Base-by-base conservation (phyloP, 768 basidiomycete genomes). In the Rhizopogon vinicolor region DNA sequence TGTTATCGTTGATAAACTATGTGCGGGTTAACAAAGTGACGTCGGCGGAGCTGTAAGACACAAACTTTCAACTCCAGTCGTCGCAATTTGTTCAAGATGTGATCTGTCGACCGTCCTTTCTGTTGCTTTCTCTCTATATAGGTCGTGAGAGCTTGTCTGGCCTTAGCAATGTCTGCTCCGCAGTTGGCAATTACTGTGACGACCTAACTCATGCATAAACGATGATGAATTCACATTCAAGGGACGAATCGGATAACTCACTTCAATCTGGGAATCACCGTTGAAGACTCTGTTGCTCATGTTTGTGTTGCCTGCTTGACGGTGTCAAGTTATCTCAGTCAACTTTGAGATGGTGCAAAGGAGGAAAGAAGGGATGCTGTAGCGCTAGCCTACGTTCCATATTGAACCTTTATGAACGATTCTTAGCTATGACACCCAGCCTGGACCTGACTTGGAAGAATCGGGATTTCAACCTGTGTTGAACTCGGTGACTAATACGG, bases 161-260 rank as follows among this genome's bases (percentile, higher is more conserved):
- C 68, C 41, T 12, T 62, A 41, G 57, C 60, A 6, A 60, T 66
- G 53, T 70, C 70, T 33, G 58, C 57, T 7, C 68, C 68, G 45
- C 68, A 70, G 18, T 72, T 72, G 1, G 68, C 68, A n/a, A 70
- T 57, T 28, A 70, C 68, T 7, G 68, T 13, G 49, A 71, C 63
- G 54, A 69, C 68, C 68, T 69, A 39, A 60, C 28, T 7, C 8
- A 41, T 22, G 51, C 16, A 19, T 16, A n/a, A 33, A 25, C 12
- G n/a, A 50, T 22, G 10, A 51, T 12, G 8, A 5, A 2, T 40
- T 9, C 22, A 22, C 49, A 10, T 25, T 5, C 4, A 1, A 5
- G 16, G 54, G 46, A 31, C 39, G 25, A 25, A 25, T 25, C 14
- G 19, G 18, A 19, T 10, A 31, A 33, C 33, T 29, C n/a, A 69